These are phyloP conservation scores for Eucalyptus grandis DNA, from an alignment of 345 rosid genomes.

Conservation along the genomic window DNA sequence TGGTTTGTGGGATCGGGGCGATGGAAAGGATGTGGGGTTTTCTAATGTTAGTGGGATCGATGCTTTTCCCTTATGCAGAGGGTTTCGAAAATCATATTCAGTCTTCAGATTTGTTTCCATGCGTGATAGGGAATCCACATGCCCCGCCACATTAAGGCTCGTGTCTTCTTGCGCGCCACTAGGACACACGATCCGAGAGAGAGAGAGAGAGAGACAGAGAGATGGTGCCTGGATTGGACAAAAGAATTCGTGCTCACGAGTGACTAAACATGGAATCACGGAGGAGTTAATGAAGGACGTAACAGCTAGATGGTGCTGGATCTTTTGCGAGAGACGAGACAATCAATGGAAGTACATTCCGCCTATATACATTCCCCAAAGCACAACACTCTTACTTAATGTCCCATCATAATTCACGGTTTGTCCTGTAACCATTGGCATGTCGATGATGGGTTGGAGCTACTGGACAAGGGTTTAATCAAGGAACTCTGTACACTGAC, in stretches of 20 bases:
- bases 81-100: neutral
- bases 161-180: slow-evolving; percentile 2
- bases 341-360: neutral
- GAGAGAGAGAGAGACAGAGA: neutral
- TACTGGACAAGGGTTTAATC: neutral
- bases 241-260: neutral
- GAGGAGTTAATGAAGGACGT: neutral
- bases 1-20: neutral
- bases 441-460: neutral
- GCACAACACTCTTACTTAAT: neutral
- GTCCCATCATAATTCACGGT: neutral
- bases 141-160: neutral
- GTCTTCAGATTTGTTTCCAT: neutral
- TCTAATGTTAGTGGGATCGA: neutral
- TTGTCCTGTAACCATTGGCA: neutral
- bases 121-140: neutral
- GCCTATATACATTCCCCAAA: neutral
- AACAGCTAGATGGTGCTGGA: neutral
- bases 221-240: neutral
- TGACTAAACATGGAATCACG: neutral
- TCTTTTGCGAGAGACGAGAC: neutral
- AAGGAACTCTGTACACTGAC: neutral
- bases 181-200: neutral
- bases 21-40: neutral
- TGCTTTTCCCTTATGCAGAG: neutral